A percentile compares a stretch with the other conserved stretches of the same genome.
Conservation (phyloP, 176 grass and related monocot genomes). For the Zizania latifolia region DNA sequence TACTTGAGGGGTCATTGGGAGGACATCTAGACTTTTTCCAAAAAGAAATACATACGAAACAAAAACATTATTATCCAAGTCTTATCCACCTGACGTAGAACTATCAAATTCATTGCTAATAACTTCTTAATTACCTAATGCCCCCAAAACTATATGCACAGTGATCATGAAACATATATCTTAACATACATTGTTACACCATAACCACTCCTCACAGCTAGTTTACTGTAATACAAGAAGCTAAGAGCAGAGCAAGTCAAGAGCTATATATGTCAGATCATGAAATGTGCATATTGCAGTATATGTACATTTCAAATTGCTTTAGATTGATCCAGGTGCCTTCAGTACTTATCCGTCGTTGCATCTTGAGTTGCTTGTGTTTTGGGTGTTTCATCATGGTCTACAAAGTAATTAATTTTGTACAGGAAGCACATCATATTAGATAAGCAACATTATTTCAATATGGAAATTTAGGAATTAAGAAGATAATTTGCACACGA, state of each 20-base stretch:
- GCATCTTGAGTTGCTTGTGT: conserved; percentile 17
- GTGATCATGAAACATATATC: neutral
- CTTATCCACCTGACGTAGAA: neutral
- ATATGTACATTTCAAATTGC: neutral
- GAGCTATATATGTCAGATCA: neutral
- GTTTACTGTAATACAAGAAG: conserved; percentile 21
- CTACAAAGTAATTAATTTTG: conserved; percentile 23
- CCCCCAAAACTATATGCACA: conserved; percentile 30
- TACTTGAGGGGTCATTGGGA: too few species aligned
- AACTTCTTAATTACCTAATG: neutral
- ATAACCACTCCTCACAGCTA: neutral
- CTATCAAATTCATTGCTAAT: neutral
- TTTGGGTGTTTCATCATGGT: neutral
- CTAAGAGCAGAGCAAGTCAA: neutral
- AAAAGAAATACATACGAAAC: too few species aligned
- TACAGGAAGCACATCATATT: neutral
- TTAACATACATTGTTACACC: neutral
- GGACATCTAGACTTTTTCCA: too few species aligned
- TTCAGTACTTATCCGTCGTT: conserved; percentile 35
- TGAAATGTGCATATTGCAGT: conserved; percentile 5
- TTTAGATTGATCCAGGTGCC: neutral
- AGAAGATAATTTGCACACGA: neutral
- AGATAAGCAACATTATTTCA: neutral
- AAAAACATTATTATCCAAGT: too few species aligned
- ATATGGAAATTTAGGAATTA: neutral